Base-by-base conservation (phyloP, 129 eudicot species). In the Pulicaria dysenterica region DNA sequence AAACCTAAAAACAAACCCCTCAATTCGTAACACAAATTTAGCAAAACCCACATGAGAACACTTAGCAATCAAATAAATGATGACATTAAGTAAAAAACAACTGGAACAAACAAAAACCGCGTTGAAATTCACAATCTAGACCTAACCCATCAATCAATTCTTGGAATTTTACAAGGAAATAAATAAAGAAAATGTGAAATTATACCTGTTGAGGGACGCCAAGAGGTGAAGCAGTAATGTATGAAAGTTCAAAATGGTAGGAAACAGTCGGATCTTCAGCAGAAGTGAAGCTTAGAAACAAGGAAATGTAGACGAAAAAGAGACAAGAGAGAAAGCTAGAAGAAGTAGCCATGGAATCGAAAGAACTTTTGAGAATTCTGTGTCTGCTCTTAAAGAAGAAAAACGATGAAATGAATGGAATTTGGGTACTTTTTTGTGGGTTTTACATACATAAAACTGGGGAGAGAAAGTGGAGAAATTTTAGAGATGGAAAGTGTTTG, bases 171-270 rank as follows among this genome's bases (percentile, higher is more conserved):
- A 65, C 82, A 65, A 44, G 4, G 41, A 4, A 7, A n/a, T 57
- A 80, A 78, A 36, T 11, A 16, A 42, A 2, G 12, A 64, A 44
- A 73, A 70, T 4, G 34, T 38, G 57, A 8, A 16, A 75, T 2
- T 19, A 19, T 24, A 89, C 98, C 96, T 89, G 98, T 76, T 92
- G 98, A 3, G 98, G 90, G 46, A 89, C 88, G 38, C 98, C 98
- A 66, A 92, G 85, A 31, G 98, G 98, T 72, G 98, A 92, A 59
- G 98, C 98, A 76, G 91, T 89, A 41, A 89, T 92, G 87, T 92
- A 89, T 45, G 98, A 87, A 49, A 92, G 80, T 54, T 57, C 98
- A 74, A 92, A 92, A 5, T 92, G 60, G 38, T 76, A 85, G 60
- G 78, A 50, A 62, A 78, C 83, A 57, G 72, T 73, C n/a, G 95